Percentiles rank a stretch among this genome's conserved stretches.
Evolutionary conservation across 1,284 basidiomycete species (phyloP).

Genomic region (Trichosporon sp.): DNA sequence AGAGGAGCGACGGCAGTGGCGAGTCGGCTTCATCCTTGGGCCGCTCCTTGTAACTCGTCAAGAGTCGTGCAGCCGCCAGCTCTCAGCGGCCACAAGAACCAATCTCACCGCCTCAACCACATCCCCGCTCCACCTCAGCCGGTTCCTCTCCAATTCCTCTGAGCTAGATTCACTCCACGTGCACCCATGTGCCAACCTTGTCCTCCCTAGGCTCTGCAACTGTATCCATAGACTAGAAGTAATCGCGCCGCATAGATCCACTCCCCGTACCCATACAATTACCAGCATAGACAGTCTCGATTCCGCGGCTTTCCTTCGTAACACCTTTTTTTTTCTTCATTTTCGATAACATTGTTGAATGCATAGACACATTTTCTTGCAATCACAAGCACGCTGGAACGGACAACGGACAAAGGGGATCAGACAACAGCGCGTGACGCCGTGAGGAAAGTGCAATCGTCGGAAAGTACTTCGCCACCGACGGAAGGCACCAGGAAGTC

Average conservation of each 20-base stretch:
- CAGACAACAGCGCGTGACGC: too few relatives aligned
- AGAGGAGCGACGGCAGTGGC: not conserved
- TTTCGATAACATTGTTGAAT: not conserved
- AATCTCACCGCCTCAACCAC: not conserved
- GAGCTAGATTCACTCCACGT: not conserved
- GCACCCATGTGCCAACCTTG: not conserved
- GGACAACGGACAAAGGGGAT: too few relatives aligned
- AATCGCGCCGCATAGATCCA: too few relatives aligned
- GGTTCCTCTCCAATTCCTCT: not conserved
- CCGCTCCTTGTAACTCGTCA: not conserved
- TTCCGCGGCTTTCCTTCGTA: not conserved
- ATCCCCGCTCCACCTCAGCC: not conserved
- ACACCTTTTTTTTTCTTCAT: too few relatives aligned
- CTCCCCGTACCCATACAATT: not conserved
- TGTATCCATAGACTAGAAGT: too few relatives aligned
- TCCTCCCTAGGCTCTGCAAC: not conserved
- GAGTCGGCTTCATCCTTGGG: not conserved
- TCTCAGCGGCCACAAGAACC: too few relatives aligned
- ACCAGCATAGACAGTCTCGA: not conserved
- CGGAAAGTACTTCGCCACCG: too few relatives aligned
- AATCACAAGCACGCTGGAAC: too few relatives aligned
- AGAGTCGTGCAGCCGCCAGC: too few relatives aligned
- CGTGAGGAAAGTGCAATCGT: too few relatives aligned
- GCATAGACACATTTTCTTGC: not conserved
- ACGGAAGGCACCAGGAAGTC: too few relatives aligned